These are phyloP conservation scores for Calocybe gangraenosa DNA, from an alignment of 768 basidiomycete genomes.

Conservation along the genomic window DNA sequence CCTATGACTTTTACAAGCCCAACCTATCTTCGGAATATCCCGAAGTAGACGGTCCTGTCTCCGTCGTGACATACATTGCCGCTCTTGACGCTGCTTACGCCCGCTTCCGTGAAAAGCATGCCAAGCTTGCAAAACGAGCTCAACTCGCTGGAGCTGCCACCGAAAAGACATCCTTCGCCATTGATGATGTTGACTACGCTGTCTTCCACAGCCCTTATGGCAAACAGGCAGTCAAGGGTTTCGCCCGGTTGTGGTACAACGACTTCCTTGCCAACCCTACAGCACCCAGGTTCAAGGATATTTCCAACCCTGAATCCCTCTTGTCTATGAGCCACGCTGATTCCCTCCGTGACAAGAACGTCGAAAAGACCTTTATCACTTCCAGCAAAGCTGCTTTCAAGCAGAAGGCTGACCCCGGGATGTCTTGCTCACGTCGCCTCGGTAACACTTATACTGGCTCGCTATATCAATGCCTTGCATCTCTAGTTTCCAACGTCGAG, in stretches of 20 bases:
- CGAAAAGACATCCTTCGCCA: conserved; percentile 56
- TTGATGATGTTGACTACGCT: conserved; percentile 85
- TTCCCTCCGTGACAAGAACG: conserved; percentile 87
- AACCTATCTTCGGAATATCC: conserved; percentile 93
- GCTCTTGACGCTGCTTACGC: conserved; percentile 90
- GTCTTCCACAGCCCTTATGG: conserved; percentile 98
- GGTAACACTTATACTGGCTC: conserved; percentile 99
- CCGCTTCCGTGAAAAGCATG: conserved; percentile 78
- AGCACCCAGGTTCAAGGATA: conserved; percentile 60
- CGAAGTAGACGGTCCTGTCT: conserved; percentile 95
- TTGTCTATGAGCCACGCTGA: conserved; percentile 63
- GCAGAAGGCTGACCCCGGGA: conserved; percentile 71
- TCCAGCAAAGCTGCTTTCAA: conserved; percentile 73
- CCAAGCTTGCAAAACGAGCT: conserved; percentile 54
- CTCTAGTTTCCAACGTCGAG: conserved; percentile 70
- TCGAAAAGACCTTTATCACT: conserved; percentile 93
- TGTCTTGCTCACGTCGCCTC: conserved; percentile 84
- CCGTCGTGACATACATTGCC: conserved; percentile 91
- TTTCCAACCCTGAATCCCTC: conserved; percentile 68
- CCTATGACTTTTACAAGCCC: conserved; percentile 99
- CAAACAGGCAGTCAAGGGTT: conserved; percentile 97
- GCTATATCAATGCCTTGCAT: conserved; percentile 91
- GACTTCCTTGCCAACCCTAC: conserved; percentile 85
- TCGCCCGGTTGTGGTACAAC: conserved; percentile 87
- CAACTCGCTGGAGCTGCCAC: conserved; percentile 31